Evolutionary conservation across 495 filamentous ascomycete genomes (phyloP), one percentile per base, ranked within the genome.

Genomic region (Aspergillus kassunensis): DNA sequence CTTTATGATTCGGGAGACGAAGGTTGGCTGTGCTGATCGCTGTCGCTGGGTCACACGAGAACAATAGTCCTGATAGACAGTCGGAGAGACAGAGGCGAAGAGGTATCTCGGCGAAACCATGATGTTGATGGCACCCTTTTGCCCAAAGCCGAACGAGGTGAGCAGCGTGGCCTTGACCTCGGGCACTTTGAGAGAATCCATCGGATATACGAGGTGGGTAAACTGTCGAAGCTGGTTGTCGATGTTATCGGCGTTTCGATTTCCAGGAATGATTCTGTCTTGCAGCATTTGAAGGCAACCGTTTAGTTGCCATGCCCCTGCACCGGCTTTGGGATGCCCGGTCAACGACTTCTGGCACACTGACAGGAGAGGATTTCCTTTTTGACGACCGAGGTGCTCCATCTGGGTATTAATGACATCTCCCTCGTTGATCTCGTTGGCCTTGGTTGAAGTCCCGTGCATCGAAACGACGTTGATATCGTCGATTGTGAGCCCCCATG

Each of bases 291-390:
- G 93, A 65, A 99, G 73, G 63, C 88, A 89, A 53, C 93, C 93
- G 72, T 99, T 97, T 77, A 97, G 84, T 91, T 97, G 97, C 91
- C 92, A 99, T 31, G 91, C 93, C 67, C 93, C 93, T 41, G 93
- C 93, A 60, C 92, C 92, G 83, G 92, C 93, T 82, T 99, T 99
- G 57, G 93, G 93, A 71, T 99, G 93, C 57, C 93, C 93, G 9
- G 93, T 99, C 24, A 99, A 82, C 65, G 95, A 97, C 69, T 99
- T 99, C 69, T 99, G 93, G 85, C 97, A 99, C 65, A 99, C 91
- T 71, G 90, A 91, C 44, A 97, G 72, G 6, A 99, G 75, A n/a
- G 95, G 90, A 65, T 99, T 99, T 62, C 93, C 93, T 80, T 95
- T 96, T 66, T 83, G 82, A 49, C 93, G 86, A 54, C 93, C 93